Percentiles rank a stretch among this genome's conserved stretches.
phyloP scores from a whole-genome alignment of 2,329 filamentous ascomycete species.

The Exophiala viscosa region DNA sequence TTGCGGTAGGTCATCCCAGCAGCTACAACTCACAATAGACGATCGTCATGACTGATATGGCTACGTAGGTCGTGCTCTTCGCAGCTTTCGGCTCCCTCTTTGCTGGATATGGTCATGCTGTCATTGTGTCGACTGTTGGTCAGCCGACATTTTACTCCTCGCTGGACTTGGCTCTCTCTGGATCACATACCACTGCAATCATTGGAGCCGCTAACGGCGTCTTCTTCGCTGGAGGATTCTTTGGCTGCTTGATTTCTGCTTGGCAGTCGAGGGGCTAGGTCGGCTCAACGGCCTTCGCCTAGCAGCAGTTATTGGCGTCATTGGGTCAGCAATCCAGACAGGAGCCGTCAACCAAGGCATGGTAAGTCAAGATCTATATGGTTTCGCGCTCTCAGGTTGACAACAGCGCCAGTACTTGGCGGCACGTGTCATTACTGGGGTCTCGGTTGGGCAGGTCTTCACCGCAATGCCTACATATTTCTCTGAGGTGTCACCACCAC shows the following conservation, averaged over 20 bases:
- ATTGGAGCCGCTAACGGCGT: conserved; percentile 44
- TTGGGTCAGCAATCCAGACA: conserved; percentile 29
- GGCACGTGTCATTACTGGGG: conserved; percentile 10
- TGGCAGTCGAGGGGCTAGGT: conserved; percentile 36
- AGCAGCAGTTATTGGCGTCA: conserved; percentile 34
- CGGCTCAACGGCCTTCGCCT: conserved; percentile 38
- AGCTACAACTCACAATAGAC: background rate
- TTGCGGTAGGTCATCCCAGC: background rate
- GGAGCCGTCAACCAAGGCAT: conserved; percentile 5
- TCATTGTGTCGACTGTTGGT: conserved; percentile 44
- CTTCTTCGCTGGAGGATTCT: conserved; percentile 39
- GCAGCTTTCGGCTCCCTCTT: conserved; percentile 34
- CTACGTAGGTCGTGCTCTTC: conserved; percentile 29
- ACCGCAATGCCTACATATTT: conserved; percentile 28
- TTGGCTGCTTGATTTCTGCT: conserved; percentile 35
- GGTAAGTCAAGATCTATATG: background rate
- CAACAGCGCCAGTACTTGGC: conserved; percentile 8
- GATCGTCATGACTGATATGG: background rate
- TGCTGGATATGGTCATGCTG: conserved; percentile 31
- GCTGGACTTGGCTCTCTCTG: conserved; percentile 39
- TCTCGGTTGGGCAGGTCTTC: conserved; percentile 1
- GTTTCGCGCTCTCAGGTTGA: background rate
- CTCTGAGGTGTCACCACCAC: conserved; percentile 31
- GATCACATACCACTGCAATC: conserved; percentile 39
- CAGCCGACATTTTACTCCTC: conserved; percentile 44